Percentiles rank a stretch among this genome's conserved stretches.
phyloP scores from a whole-genome alignment of 352 stramenopile genomes.

The Phytopythium boreale region DNA sequence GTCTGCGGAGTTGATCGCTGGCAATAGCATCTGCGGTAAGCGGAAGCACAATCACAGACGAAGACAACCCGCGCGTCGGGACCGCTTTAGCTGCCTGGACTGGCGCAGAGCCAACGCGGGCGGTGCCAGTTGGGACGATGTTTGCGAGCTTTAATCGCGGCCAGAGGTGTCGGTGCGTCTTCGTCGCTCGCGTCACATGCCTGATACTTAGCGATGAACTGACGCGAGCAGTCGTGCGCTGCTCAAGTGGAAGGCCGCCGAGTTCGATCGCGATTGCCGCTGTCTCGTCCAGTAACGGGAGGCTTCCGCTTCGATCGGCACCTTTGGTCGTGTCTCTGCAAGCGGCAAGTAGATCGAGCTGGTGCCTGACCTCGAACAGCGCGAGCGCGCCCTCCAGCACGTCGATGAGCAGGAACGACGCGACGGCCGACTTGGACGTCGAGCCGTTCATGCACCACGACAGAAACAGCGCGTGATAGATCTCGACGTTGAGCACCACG shows the following conservation, averaged over 20 bases:
- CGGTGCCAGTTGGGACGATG: no score
- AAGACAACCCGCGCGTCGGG: not conserved
- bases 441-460: constrained; percentile 22
- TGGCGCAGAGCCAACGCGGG: no score
- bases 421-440: constrained; percentile 11
- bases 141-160: no score
- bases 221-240: not conserved
- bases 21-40: not conserved
- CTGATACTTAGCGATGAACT: no score
- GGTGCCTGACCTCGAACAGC: constrained; percentile 7
- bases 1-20: not conserved
- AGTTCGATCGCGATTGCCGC: not conserved
- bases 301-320: not conserved
- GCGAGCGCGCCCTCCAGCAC: constrained; percentile 13
- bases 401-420: constrained; percentile 15
- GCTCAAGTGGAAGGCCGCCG: not conserved
- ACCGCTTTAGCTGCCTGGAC: no score
- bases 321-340: not conserved
- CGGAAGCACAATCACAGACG: not conserved
- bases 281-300: not conserved
- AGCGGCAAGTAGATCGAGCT: not conserved
- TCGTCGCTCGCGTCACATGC: no score
- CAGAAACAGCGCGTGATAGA: constrained; percentile 25
- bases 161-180: no score
- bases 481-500: constrained; percentile 23